Percentiles rank a stretch among this genome's conserved stretches.
Conservation (phyloP, 371 early-diverging fungal species). For the Mucor piriformis region DNA sequence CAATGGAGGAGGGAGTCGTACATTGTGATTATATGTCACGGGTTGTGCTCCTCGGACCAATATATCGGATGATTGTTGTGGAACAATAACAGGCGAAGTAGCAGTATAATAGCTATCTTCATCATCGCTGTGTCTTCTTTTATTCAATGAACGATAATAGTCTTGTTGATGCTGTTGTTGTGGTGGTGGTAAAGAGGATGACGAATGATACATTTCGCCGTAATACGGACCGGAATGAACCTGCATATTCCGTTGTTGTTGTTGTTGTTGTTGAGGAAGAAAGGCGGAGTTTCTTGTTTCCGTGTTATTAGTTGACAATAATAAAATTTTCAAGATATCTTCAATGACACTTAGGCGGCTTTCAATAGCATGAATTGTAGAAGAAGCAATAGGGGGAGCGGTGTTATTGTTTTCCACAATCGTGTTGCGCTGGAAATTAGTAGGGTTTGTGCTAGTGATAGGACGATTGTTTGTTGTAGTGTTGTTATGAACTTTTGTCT, state of each 20-base stretch:
- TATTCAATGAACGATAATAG: conserved; percentile 4
- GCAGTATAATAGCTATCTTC: conserved; percentile 6
- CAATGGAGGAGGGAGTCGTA: conserved; percentile 21
- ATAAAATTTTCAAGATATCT: conserved; percentile 37
- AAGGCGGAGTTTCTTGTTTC: conserved; percentile 13
- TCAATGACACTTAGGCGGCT: conserved; percentile 44
- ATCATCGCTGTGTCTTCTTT: conserved; percentile 6
- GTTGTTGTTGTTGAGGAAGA: neutral
- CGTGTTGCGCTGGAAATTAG: neutral
- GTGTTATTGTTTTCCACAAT: neutral
- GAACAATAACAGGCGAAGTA: neutral
- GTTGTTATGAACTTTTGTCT: conserved; percentile 17
- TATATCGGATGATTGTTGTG: conserved; percentile 3
- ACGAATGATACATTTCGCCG: conserved; percentile 14
- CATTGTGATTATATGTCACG: neutral
- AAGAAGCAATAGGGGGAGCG: conserved; percentile 1
- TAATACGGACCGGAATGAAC: conserved; percentile 27
- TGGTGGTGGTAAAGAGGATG: neutral
- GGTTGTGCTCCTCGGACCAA: conserved; percentile 3
- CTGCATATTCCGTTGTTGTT: conserved; percentile 20
- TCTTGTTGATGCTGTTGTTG: neutral
- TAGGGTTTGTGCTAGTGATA: neutral
- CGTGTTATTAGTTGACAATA: conserved; percentile 11
- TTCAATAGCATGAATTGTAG: conserved; percentile 43
- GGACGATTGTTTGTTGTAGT: conserved; percentile 14